phyloP scores from a whole-genome alignment of 305 asterid genomes.

The Andrographis paniculata region DNA sequence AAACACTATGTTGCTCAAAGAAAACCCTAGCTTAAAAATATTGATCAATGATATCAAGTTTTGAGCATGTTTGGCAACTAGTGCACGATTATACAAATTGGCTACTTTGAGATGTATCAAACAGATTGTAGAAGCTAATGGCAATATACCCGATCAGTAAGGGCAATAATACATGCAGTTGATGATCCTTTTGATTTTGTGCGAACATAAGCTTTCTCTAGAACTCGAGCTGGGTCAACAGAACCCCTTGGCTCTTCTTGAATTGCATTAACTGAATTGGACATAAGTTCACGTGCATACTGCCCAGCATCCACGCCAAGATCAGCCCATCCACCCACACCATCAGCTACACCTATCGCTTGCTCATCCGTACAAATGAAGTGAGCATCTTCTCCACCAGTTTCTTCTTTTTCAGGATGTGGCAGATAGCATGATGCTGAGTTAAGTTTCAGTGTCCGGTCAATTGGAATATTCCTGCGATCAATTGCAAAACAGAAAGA shows the following conservation, averaged over 20 bases:
- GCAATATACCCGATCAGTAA: conserved; percentile 68
- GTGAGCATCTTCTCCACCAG: conserved; percentile 98
- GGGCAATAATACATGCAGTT: conserved; percentile 94
- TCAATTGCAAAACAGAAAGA: not conserved
- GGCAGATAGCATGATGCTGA: conserved; percentile 91
- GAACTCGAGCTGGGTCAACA: conserved; percentile 81
- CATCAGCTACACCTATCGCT: conserved; percentile 96
- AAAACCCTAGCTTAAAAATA: too few relatives aligned
- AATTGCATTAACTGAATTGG: conserved; percentile 73
- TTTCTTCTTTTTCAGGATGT: conserved; percentile 94
- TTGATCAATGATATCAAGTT: too few relatives aligned
- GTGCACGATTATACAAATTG: not conserved
- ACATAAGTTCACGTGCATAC: conserved; percentile 95
- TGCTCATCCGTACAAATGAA: conserved; percentile 76
- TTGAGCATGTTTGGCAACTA: too few relatives aligned
- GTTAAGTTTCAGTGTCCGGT: conserved; percentile 55
- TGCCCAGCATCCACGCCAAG: conserved; percentile 77
- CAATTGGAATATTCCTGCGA: conserved; percentile 30
- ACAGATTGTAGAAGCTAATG: too few relatives aligned
- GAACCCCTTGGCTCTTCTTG: conserved; percentile 84
- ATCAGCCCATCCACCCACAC: conserved; percentile 99
- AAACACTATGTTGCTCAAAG: too few relatives aligned
- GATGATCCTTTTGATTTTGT: conserved; percentile 91
- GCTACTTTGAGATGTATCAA: too few relatives aligned
- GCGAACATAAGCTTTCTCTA: conserved; percentile 74